A percentile compares a stretch with the other conserved stretches of the same genome.
These are phyloP conservation scores for Alternaria metachromatica DNA, from an alignment of 2,329 filamentous ascomycete species.

Conservation along the genomic window DNA sequence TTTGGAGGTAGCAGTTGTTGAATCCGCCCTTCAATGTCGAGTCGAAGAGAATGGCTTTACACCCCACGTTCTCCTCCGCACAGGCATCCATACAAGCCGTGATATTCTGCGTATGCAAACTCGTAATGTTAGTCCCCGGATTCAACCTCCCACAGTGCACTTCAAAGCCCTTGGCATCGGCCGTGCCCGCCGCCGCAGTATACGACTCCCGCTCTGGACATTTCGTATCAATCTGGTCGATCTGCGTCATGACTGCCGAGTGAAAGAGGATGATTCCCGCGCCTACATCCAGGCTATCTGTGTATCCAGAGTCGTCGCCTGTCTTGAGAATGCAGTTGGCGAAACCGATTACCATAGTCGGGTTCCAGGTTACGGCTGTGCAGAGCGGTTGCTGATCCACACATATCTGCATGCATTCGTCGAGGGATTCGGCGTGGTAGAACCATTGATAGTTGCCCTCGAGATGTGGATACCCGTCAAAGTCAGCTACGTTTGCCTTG, in stretches of 20 bases:
- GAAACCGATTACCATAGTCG: constrained; percentile 35
- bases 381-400: constrained; percentile 39
- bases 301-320: constrained; percentile 16
- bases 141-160: constrained; percentile 40
- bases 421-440: constrained; percentile 36
- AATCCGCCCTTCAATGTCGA: constrained; percentile 31
- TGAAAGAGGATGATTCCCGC: constrained; percentile 18
- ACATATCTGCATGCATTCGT: constrained; percentile 39
- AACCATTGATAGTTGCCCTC: constrained; percentile 24
- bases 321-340: constrained; percentile 45
- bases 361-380: constrained; percentile 37
- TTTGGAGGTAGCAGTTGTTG: constrained; percentile 45
- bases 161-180: constrained; percentile 30
- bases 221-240: constrained; percentile 27
- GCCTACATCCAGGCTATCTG: not conserved
- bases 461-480: constrained; percentile 26
- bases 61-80: constrained; percentile 26
- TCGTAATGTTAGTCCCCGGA: constrained; percentile 38
- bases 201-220: constrained; percentile 28
- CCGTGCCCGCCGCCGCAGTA: not conserved
- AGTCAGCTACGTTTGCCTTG: constrained; percentile 25
- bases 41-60: constrained; percentile 38
- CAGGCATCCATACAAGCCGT: constrained; percentile 42
- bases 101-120: constrained; percentile 34
- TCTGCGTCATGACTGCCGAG: constrained; percentile 31